These are phyloP conservation scores for Intubia oerlemansii DNA, from an alignment of 2,329 filamentous ascomycete species.

Conservation along the genomic window DNA sequence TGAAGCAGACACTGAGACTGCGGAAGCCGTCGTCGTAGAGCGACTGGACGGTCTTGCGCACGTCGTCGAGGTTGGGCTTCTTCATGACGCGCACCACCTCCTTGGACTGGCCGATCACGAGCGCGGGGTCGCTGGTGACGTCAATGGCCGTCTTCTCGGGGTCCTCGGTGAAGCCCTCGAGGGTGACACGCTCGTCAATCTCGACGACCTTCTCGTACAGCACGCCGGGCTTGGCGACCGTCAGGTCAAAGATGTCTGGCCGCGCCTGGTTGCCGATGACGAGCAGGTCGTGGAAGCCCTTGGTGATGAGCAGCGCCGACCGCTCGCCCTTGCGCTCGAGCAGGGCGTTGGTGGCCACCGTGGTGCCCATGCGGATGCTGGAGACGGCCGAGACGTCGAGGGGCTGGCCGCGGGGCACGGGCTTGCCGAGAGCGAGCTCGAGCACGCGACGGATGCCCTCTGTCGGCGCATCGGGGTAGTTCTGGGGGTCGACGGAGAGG, in stretches of 20 bases:
- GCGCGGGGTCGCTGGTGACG: slow-evolving; percentile 13
- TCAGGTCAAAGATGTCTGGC: slow-evolving; percentile 77
- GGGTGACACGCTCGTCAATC: slow-evolving; percentile 70
- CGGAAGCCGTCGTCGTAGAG: slow-evolving; percentile 38
- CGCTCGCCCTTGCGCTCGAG: slow-evolving; percentile 78
- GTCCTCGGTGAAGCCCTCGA: slow-evolving; percentile 43
- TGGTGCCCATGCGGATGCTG: slow-evolving; percentile 62
- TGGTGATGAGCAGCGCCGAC: slow-evolving; percentile 74
- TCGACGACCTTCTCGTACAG: slow-evolving; percentile 70
- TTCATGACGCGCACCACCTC: slow-evolving; percentile 21
- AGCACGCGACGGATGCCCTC: slow-evolving; percentile 39
- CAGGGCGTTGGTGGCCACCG: slow-evolving; percentile 80
- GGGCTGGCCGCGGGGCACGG: slow-evolving; percentile 37
- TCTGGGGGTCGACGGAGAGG: slow-evolving; percentile 43
- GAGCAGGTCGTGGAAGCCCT: slow-evolving; percentile 72
- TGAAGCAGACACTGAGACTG: slow-evolving; percentile 15
- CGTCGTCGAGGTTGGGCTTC: slow-evolving; percentile 30
- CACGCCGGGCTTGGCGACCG: slow-evolving; percentile 68
- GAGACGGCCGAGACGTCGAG: slow-evolving; percentile 12
- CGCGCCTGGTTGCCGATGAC: slow-evolving; percentile 80
- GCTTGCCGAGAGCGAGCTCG: slow-evolving; percentile 17
- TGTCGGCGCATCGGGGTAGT: slow-evolving; percentile 48
- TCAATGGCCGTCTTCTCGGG: slow-evolving; percentile 2
- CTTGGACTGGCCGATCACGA: slow-evolving; percentile 28
- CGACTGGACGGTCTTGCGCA: slow-evolving; percentile 32